Evolutionary conservation across 495 filamentous ascomycete species (phyloP).

Genomic region (Monascus purpureus): DNA sequence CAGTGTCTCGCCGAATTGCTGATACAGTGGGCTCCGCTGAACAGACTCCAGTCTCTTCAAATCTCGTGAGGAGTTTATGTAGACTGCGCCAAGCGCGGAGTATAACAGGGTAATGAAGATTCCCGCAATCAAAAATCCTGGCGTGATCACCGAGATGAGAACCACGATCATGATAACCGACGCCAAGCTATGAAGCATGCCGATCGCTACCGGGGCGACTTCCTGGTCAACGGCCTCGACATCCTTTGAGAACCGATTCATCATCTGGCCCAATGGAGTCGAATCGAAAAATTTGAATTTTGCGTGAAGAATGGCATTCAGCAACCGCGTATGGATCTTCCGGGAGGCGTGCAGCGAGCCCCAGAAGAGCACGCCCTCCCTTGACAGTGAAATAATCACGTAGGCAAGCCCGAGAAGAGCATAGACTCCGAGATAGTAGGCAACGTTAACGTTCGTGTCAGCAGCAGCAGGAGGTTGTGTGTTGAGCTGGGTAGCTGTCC

Average conservation of each 20-base stretch:
- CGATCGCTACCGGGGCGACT: constrained; percentile 78
- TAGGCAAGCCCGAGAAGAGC: constrained; percentile 63
- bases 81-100: constrained; percentile 70
- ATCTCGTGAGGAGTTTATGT: constrained; percentile 81
- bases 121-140: constrained; percentile 78
- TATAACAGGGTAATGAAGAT: constrained; percentile 78
- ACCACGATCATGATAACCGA: constrained; percentile 79
- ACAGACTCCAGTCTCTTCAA: constrained; percentile 92
- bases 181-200: constrained; percentile 51
- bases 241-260: constrained; percentile 98
- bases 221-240: constrained; percentile 93
- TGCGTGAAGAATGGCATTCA: constrained; percentile 69
- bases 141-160: constrained; percentile 85
- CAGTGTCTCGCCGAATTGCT: constrained; percentile 95
- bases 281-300: constrained; percentile 97
- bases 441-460: constrained; percentile 51
- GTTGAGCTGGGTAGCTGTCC: constrained; percentile 15
- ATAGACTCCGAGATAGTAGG: constrained; percentile 75
- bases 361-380: constrained; percentile 82
- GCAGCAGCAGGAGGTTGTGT: constrained; percentile 8
- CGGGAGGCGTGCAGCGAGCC: constrained; percentile 82
- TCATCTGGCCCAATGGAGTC: constrained; percentile 89
- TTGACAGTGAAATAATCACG: constrained; percentile 56
- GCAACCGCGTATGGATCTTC: constrained; percentile 67
- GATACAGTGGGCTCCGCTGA: constrained; percentile 87